These are phyloP conservation scores for Colletotrichum cuscutae DNA, from an alignment of 2,329 filamentous ascomycete genomes.

Conservation along the genomic window DNA sequence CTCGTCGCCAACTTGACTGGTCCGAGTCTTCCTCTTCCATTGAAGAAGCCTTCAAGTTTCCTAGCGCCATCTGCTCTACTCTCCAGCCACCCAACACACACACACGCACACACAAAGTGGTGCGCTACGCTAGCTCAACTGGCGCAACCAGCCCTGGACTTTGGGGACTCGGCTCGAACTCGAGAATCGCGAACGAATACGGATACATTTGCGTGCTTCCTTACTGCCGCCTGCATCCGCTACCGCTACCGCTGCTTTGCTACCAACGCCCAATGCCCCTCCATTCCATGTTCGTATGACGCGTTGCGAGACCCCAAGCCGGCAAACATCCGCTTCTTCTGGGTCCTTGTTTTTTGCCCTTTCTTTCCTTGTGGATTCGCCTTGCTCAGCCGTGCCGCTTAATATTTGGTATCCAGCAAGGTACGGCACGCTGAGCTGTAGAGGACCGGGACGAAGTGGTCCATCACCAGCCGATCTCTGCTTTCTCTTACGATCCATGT, in stretches of 20 bases:
- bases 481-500: not conserved
- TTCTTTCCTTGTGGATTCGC: not conserved
- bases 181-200: not conserved
- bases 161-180: not conserved
- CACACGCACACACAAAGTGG: not conserved
- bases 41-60: not conserved
- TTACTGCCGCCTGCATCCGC: not conserved
- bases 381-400: constrained; percentile 4
- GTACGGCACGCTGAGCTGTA: constrained; percentile 5
- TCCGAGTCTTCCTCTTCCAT: not conserved
- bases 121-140: not conserved
- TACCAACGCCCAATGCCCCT: constrained; percentile 15
- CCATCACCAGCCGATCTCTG: not conserved
- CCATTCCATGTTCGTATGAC: constrained; percentile 26
- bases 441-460: not conserved
- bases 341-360: not conserved
- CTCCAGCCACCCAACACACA: not conserved
- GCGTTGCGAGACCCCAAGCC: constrained; percentile 26
- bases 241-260: not conserved
- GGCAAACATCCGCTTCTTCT: constrained; percentile 28
- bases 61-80: not conserved
- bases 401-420: constrained; percentile 14
- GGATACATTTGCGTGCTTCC: not conserved
- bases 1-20: not conserved
- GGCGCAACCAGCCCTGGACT: not conserved